These are phyloP conservation scores for Elongisporangium senticosum DNA, from an alignment of 352 stramenopile genomes.

Conservation along the genomic window DNA sequence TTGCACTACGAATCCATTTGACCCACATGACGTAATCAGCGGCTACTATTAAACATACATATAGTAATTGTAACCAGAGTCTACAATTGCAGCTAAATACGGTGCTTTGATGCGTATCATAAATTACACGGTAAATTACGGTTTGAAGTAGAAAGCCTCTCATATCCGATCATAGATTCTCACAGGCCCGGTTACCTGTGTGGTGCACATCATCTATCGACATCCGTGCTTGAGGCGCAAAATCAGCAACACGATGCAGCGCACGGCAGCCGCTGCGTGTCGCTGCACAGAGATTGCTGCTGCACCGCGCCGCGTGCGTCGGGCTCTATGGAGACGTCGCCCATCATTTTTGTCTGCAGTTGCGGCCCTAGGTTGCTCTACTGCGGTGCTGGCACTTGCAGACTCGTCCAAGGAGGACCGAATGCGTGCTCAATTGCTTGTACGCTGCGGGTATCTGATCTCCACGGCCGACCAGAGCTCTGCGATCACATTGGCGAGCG, in stretches of 20 bases:
- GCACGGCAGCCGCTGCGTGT: not conserved
- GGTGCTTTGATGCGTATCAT: no score
- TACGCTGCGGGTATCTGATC: not conserved
- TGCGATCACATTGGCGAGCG: not conserved
- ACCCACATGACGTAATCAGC: not conserved
- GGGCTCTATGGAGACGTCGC: not conserved
- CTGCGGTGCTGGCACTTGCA: not conserved
- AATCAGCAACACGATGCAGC: not conserved
- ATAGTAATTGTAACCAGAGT: no score
- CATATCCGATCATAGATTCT: no score
- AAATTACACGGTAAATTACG: no score
- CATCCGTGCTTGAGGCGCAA: not conserved
- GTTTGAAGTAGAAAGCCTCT: no score
- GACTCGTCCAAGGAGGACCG: not conserved
- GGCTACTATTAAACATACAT: not conserved
- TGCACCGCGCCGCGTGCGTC: not conserved
- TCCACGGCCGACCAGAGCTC: not conserved
- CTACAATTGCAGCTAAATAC: no score
- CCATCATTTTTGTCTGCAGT: not conserved
- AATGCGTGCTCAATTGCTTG: not conserved
- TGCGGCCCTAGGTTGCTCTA: not conserved
- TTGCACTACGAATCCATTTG: not conserved
- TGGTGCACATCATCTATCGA: not conserved
- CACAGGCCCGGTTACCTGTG: not conserved
- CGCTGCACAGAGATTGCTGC: not conserved